Evolutionary conservation across 139 green algal genomes (phyloP).

Genomic region (Medakamo hakoo): DNA sequence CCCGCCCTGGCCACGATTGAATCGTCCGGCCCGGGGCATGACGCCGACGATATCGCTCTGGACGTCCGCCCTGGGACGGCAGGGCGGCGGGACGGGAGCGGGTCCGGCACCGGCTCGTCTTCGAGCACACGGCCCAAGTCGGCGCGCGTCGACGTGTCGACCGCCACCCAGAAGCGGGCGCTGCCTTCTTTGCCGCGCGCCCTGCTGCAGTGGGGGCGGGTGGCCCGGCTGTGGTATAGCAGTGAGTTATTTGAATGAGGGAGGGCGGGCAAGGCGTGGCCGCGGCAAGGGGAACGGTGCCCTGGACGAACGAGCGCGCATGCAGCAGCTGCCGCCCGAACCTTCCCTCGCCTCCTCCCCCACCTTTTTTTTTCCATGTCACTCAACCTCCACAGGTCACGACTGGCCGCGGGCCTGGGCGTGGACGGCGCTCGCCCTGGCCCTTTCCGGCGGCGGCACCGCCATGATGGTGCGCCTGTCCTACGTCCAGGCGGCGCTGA

Average conservation of each 20-base stretch:
- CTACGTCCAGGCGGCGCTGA: constrained; percentile 49
- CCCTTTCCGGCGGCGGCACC: constrained; percentile 28
- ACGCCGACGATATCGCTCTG: too few species aligned
- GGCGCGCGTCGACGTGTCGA: too few species aligned
- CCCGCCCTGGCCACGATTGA: too few species aligned
- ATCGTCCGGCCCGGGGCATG: too few species aligned
- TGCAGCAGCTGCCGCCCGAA: neutral
- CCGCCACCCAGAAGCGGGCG: too few species aligned
- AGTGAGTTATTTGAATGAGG: constrained; percentile 6
- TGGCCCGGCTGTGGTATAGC: constrained; percentile 17
- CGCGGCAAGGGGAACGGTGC: too few species aligned
- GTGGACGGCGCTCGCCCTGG: constrained; percentile 10
- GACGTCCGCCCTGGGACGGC: too few species aligned
- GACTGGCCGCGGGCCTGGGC: constrained; percentile 17
- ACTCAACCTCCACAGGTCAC: constrained; percentile 11
- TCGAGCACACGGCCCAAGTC: too few species aligned
- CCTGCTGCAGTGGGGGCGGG: constrained; percentile 12
- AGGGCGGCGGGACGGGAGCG: too few species aligned
- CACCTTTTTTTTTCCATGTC: neutral
- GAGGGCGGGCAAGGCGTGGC: too few species aligned
- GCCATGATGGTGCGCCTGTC: constrained; percentile 29
- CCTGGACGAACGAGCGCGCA: neutral
- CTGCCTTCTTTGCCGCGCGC: neutral
- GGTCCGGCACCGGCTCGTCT: too few species aligned
- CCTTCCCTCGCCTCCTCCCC: neutral